A percentile compares a stretch with the other conserved stretches of the same genome.
phyloP scores from a whole-genome alignment of 2,329 filamentous ascomycete species.

The Fusarium sp. region DNA sequence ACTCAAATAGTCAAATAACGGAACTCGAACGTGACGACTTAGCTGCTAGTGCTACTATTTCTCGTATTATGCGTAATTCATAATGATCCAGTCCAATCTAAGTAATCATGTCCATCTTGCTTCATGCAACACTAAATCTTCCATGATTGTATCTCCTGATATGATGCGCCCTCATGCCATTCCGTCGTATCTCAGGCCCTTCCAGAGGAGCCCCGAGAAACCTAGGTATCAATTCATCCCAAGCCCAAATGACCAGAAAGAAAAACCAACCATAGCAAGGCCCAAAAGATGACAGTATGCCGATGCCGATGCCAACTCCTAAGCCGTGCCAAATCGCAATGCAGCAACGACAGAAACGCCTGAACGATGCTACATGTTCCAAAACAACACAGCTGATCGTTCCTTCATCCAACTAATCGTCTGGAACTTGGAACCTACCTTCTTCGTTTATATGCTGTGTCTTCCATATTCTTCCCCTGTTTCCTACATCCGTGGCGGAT shows the following conservation, averaged over 20 bases:
- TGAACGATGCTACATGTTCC: conserved; percentile 42
- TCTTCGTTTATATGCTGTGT: conserved; percentile 1
- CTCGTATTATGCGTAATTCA: conserved; percentile 42
- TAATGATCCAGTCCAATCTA: conserved; percentile 50
- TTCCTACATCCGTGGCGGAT: conserved; percentile 44
- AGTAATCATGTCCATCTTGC: conserved; percentile 36
- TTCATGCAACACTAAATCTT: conserved; percentile 9
- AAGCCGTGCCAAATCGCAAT: conserved; percentile 44
- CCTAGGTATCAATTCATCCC: conserved; percentile 46
- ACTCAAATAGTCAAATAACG: neutral
- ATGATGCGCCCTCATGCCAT: conserved; percentile 33
- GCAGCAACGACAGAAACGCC: conserved; percentile 49
- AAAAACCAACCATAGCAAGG: conserved; percentile 30
- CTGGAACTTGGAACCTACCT: neutral
- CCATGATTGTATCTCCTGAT: conserved; percentile 20
- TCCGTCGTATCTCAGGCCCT: conserved; percentile 41
- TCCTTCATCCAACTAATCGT: neutral
- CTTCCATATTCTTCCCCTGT: neutral
- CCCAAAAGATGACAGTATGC: conserved; percentile 36
- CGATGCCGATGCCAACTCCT: conserved; percentile 47
- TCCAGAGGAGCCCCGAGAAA: conserved; percentile 46
- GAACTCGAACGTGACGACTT: neutral
- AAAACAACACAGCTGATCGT: conserved; percentile 18
- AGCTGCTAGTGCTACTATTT: conserved; percentile 34
- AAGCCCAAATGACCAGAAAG: conserved; percentile 37